Conservation (phyloP, 345 rosid genomes). For the Psidium guajava region DNA sequence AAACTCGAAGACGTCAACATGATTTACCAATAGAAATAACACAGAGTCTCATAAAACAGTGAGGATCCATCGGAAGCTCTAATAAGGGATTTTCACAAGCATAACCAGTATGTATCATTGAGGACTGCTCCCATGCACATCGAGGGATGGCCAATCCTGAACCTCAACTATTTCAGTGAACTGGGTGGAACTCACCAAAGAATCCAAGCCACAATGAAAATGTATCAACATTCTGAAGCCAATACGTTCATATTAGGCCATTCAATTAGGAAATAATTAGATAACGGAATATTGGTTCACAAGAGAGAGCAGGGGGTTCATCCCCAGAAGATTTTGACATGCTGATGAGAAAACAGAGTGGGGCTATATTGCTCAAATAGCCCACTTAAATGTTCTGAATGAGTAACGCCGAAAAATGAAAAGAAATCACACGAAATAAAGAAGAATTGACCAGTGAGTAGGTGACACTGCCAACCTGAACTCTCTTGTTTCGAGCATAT, state of each 20-base stretch:
- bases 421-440: not conserved
- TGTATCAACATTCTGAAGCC: not conserved
- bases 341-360: not conserved
- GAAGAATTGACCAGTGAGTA: not conserved
- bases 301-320: not conserved
- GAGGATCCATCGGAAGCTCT: not conserved
- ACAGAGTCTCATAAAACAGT: rapidly evolving
- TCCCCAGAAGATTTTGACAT: not conserved
- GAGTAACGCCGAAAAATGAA: not conserved
- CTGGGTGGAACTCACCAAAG: not conserved
- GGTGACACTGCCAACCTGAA: constrained; percentile 43
- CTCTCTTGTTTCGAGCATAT: constrained; percentile 78
- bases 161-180: not conserved
- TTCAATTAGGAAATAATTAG: not conserved
- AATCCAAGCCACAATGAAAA: not conserved
- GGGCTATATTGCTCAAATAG: not conserved
- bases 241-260: not conserved
- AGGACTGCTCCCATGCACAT: not conserved
- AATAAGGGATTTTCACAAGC: not conserved
- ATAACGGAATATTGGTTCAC: not conserved
- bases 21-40: not conserved
- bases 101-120: not conserved
- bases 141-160: not conserved
- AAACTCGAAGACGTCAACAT: not conserved
- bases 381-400: not conserved